Evolutionary conservation across 1,139 yeast genomes (phyloP), one percentile per base, ranked within the genome.

Genomic region (Geotrichum phurueaensis): DNA sequence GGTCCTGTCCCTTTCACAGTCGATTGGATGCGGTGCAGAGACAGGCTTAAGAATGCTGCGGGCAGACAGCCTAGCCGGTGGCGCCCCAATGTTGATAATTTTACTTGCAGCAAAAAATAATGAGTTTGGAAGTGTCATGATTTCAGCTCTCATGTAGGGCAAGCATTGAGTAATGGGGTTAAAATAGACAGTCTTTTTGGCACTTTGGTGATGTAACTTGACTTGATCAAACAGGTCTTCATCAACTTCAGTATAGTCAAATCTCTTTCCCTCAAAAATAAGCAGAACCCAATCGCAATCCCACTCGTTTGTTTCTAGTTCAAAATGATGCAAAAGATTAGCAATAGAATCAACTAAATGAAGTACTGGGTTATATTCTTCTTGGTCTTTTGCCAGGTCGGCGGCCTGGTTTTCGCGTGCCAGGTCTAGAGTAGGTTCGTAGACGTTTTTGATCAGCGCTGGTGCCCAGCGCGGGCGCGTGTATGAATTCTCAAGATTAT

Each of bases 401-500:
- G 6, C 4, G 5, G 39, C n/a, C 47, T n/a, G 47, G 4, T 7
- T 6, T 13, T 39, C 47, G 9, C 9, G 20, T 10, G 20, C 10
- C 20, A 39, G 47, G 3, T 15, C 27, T 9, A 33, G 15, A 18
- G 36, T 33, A 13, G 60, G 60, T 15, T 20, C 20, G 50, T 58
- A 58, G 10, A 54, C 15, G 15, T 58, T 22, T 27, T 50, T n/a
- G 13, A 58, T 29, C 47, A 58, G 33, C 4, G 43, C 45, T 31
- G 31, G n/a, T 3, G 57, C 60, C 60, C 60, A 58, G 1, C 45
- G 45, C 15, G 60, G 60, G 39, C 13, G 10, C 6, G 47, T 7
- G 43, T 52, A 51, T n/a, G 60, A 57, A 36, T 39, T 39, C 20
- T 51, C 54, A n/a, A 58, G 45, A 29, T 58, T 58, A 23, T 58